A percentile compares a stretch with the other conserved stretches of the same genome.
Evolutionary conservation across 2,329 filamentous ascomycete genomes (phyloP).

Genomic region (Epichloe scottii): DNA sequence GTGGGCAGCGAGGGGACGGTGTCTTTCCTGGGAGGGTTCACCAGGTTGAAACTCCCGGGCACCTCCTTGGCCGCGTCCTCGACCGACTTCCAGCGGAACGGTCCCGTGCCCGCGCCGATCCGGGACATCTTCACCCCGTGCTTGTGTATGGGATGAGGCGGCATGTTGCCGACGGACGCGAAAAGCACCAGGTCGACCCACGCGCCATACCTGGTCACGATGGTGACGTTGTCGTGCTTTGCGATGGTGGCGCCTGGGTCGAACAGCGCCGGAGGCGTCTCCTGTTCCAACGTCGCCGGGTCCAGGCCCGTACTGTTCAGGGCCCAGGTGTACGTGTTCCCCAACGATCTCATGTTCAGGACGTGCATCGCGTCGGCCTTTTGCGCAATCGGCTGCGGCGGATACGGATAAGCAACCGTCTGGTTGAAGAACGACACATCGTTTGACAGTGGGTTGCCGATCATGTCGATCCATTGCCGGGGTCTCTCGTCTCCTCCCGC

Average conservation of each 20-base stretch:
- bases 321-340: conserved; percentile 39
- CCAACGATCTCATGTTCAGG: conserved; percentile 26
- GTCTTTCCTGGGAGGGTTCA: conserved; percentile 41
- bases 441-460: conserved; percentile 28
- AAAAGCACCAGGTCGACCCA: conserved; percentile 46
- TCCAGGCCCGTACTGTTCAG: conserved; percentile 34
- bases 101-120: conserved; percentile 37
- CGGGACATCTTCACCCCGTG: conserved; percentile 48
- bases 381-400: conserved; percentile 28
- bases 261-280: conserved; percentile 36
- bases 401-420: conserved; percentile 31
- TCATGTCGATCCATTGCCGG: conserved; percentile 35
- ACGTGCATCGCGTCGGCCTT: conserved; percentile 33
- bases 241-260: conserved; percentile 9
- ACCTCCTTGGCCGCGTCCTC: conserved; percentile 35
- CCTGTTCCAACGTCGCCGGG: conserved; percentile 17
- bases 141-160: conserved; percentile 49
- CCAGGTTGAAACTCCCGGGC: conserved; percentile 43
- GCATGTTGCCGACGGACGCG: conserved; percentile 27
- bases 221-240: conserved; percentile 30
- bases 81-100: conserved; percentile 39
- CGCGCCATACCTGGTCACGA: conserved; percentile 31
- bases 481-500: conserved; percentile 11
- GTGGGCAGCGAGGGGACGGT: conserved; percentile 16
- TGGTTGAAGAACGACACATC: conserved; percentile 33